phyloP scores from a whole-genome alignment of 345 rosid genomes.

The Acer negundo region DNA sequence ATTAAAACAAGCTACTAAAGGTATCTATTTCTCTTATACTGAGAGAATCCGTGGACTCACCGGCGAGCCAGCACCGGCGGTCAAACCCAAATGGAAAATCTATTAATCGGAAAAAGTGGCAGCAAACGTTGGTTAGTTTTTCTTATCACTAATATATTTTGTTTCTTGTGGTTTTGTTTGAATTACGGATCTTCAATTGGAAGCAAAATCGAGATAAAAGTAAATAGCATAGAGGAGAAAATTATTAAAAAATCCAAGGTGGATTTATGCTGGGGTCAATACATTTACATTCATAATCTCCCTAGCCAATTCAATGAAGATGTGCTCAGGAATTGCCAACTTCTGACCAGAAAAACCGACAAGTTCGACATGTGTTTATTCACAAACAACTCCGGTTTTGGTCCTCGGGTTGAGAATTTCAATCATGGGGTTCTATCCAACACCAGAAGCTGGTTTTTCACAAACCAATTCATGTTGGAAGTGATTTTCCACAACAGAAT shows the following conservation, averaged over 20 bases:
- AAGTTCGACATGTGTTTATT: conserved; percentile 38
- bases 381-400: conserved; percentile 40
- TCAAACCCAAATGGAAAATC: background rate
- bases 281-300: conserved; percentile 41
- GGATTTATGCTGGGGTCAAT: conserved; percentile 42
- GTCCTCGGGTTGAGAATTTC: conserved; percentile 30
- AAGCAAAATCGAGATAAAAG: background rate
- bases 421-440: conserved; percentile 22
- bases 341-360: conserved; percentile 31
- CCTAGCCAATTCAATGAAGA: conserved; percentile 40
- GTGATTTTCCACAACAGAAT: conserved; percentile 49
- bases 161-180: background rate
- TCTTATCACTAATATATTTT: conserved; percentile 5
- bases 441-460: conserved; percentile 41
- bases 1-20: background rate
- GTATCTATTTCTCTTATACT: background rate
- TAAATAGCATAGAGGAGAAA: background rate
- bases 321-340: conserved; percentile 33
- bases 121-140: conserved; percentile 14
- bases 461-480: conserved; percentile 42
- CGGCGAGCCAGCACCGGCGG: background rate
- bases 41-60: background rate
- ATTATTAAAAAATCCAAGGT: background rate
- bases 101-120: background rate
- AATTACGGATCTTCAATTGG: background rate